phyloP scores from a whole-genome alignment of 1,139 yeast genomes.

The Pichia norvegensis region DNA sequence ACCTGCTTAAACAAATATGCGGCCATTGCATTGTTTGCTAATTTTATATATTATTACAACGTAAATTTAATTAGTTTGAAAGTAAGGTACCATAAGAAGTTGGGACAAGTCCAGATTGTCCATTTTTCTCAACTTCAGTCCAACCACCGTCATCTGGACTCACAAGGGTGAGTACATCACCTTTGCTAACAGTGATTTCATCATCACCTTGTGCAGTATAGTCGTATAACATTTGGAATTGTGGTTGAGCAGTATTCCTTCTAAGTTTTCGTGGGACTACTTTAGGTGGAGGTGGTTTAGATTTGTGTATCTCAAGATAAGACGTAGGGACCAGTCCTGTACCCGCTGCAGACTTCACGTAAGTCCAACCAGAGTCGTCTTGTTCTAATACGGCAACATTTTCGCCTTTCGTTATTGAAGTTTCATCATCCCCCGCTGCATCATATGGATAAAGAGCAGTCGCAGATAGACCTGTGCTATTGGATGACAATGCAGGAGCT shows the following conservation, averaged over 20 bases:
- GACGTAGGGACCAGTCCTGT: conserved; percentile 83
- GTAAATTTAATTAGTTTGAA: background rate
- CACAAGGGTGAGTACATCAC: conserved; percentile 59
- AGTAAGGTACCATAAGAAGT: conserved; percentile 51
- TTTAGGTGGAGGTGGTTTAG: conserved; percentile 39
- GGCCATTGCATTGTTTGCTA: too few species aligned
- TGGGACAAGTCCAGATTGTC: conserved; percentile 71
- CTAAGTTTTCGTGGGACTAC: conserved; percentile 85
- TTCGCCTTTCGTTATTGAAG: conserved; percentile 56
- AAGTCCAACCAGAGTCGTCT: conserved; percentile 94
- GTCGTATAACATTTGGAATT: conserved; percentile 70
- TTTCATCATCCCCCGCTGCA: conserved; percentile 72
- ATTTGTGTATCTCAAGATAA: conserved; percentile 50
- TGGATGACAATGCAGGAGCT: conserved; percentile 7
- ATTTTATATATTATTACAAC: background rate
- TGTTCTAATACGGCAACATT: conserved; percentile 46
- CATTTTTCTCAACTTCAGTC: conserved; percentile 87
- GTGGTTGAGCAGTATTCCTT: conserved; percentile 38
- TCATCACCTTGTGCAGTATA: conserved; percentile 78
- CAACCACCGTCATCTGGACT: conserved; percentile 88
- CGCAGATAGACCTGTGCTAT: conserved; percentile 26
- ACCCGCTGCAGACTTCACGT: conserved; percentile 38
- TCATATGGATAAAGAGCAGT: conserved; percentile 61
- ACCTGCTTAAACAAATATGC: conserved; percentile 40
- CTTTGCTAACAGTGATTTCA: conserved; percentile 64